Evolutionary conservation across 148 eudicot genomes (phyloP), one percentile per base, ranked within the genome.

Genomic region (Simmondsia chinensis): DNA sequence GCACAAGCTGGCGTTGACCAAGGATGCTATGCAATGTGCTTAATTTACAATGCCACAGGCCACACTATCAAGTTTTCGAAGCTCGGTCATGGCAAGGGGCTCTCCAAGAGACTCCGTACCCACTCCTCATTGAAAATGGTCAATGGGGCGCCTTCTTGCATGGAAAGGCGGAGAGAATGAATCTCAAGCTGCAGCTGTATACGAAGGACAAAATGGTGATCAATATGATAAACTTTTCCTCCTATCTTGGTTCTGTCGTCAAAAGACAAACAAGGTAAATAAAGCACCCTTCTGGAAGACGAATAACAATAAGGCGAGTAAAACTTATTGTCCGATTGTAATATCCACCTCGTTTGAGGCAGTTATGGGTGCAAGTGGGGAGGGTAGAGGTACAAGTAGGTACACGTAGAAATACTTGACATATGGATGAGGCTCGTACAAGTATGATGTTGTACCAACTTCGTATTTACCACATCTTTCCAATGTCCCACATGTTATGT

Each of bases 111-210:
- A 20, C 37, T 0, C 66, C 66, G 4, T 45, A 27, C 54, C 66
- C 48, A 9, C 2, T n/a, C 12, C 16, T 15, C 28, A 46, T 61
- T 16, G 54, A 17, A 3, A 61, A 53, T 23, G 60, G 60, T 15
- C 66, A 61, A 24, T 61, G 60, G 59, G 66, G 39, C 1, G 40
- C 48, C 8, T 61, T 51, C 41, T 24, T 61, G 2, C 66, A 61
- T 7, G 1, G 0, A 2, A 50, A 4, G 2, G 5, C 1, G 31
- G 5, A 0, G 2, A 36, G 10, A 0, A 20, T 0, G 58, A 52
- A 2, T 61, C 59, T 6, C 24, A 16, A 4, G 66, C 52, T 5
- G 53, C 66, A 1, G 30, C 46, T n/a, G 43, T 56, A 1, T 45
- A 45, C 34, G 14, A 36, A 5, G 52, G 61, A 16, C 32, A 23